Evolutionary conservation across 768 basidiomycete genomes (phyloP).

Genomic region (Mycena metata): DNA sequence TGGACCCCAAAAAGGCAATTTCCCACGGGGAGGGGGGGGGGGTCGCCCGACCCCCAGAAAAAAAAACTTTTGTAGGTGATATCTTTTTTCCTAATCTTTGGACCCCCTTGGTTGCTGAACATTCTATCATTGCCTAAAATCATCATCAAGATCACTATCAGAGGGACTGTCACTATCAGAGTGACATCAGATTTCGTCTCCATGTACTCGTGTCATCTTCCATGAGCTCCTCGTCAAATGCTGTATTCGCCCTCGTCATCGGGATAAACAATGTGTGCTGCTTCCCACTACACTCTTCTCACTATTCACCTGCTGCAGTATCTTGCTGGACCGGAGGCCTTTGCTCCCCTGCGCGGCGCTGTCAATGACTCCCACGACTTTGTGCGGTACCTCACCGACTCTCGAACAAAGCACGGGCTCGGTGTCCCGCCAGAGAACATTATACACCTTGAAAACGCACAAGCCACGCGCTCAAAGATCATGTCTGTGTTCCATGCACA

Average conservation of each 20-base stretch:
- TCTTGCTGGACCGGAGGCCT: neutral
- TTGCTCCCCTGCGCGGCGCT: neutral
- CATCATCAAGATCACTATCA: no score
- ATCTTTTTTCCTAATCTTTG: no score
- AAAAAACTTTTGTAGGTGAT: no score
- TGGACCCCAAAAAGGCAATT: no score
- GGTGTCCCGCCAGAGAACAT: neutral
- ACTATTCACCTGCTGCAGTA: neutral
- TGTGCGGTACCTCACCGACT: neutral
- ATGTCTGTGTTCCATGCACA: neutral
- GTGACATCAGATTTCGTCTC: no score
- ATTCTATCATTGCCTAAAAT: no score
- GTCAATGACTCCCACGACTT: neutral
- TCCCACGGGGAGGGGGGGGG: no score
- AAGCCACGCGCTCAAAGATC: neutral
- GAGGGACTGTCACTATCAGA: no score
- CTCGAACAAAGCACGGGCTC: neutral
- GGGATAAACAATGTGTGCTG: neutral
- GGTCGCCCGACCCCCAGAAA: no score
- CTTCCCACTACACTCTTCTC: neutral
- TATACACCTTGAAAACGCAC: neutral
- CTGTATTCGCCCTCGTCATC: neutral
- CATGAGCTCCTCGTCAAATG: no score
- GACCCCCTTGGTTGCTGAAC: no score
- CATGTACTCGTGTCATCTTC: no score